Conservation (phyloP, 225 moss, liverwort and hornwort genomes). For the Pleurozium schreberi region DNA sequence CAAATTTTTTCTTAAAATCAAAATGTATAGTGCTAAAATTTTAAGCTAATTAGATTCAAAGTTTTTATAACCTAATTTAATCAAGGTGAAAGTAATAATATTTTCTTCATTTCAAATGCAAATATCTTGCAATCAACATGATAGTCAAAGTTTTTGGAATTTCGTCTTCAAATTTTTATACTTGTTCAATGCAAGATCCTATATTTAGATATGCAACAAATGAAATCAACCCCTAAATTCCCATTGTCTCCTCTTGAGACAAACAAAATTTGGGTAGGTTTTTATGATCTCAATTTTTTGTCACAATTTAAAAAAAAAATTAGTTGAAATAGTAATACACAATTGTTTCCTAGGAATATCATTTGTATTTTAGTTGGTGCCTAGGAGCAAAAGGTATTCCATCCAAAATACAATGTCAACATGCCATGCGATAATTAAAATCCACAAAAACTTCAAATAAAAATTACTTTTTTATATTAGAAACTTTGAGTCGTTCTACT, state of each 20-base stretch:
- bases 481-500: background rate
- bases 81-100: too few species aligned
- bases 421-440: background rate
- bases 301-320: accelerated
- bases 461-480: background rate
- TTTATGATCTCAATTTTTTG: background rate
- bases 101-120: too few species aligned
- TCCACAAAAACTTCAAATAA: background rate
- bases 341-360: too few species aligned
- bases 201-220: too few species aligned
- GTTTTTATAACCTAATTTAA: too few species aligned
- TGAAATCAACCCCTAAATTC: too few species aligned
- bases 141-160: too few species aligned
- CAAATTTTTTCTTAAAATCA: background rate
- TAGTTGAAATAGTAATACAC: background rate
- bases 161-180: too few species aligned
- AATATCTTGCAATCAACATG: too few species aligned
- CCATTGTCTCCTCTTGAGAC: background rate
- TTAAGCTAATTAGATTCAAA: too few species aligned
- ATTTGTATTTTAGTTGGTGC: background rate
- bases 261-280: background rate
- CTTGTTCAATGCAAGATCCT: too few species aligned
- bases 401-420: background rate
- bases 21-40: too few species aligned
- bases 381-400: background rate